Evolutionary conservation across 1,284 basidiomycete genomes (phyloP).

Genomic region (Rhodotorula sp.): DNA sequence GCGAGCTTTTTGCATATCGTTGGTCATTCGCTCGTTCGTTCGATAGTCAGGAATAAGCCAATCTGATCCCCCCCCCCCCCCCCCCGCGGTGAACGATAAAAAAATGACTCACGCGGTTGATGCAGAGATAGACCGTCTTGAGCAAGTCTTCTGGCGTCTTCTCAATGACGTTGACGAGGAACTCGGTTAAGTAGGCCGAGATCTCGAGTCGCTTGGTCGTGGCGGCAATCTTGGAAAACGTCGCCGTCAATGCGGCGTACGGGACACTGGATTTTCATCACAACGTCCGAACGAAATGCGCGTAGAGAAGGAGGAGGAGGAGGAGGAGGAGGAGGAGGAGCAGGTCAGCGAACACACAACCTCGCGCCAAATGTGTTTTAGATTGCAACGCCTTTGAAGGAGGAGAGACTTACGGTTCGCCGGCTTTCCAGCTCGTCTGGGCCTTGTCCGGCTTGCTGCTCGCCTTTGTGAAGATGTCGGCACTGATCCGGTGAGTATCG

Average conservation of each 20-base stretch:
- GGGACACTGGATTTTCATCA: slow-evolving; percentile 74
- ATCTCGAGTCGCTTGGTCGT: slow-evolving; percentile 97
- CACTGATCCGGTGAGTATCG: too few species aligned
- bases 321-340: background rate
- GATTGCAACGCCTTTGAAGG: too few species aligned
- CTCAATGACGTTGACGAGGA: slow-evolving; percentile 85
- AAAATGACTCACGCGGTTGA: slow-evolving; percentile 73
- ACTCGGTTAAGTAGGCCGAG: slow-evolving; percentile 79
- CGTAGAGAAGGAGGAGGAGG: background rate
- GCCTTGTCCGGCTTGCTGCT: too few species aligned
- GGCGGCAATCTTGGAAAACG: slow-evolving; percentile 86
- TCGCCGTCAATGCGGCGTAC: slow-evolving; percentile 85
- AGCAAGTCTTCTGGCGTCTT: slow-evolving; percentile 74
- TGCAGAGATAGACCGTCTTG: slow-evolving; percentile 91
- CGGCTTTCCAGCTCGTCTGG: too few species aligned
- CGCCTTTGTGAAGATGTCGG: too few species aligned
- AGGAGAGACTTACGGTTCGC: background rate
- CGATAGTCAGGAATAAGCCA: background rate
- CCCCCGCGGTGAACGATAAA: too few species aligned
- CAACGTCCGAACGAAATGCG: background rate
- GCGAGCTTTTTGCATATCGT: too few species aligned
- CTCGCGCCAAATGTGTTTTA: too few species aligned
- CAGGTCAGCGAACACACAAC: too few species aligned
- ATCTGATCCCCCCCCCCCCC: too few species aligned
- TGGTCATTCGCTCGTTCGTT: too few species aligned